phyloP scores from a whole-genome alignment of 257 asterid genomes.

The Henckelia pumila region DNA sequence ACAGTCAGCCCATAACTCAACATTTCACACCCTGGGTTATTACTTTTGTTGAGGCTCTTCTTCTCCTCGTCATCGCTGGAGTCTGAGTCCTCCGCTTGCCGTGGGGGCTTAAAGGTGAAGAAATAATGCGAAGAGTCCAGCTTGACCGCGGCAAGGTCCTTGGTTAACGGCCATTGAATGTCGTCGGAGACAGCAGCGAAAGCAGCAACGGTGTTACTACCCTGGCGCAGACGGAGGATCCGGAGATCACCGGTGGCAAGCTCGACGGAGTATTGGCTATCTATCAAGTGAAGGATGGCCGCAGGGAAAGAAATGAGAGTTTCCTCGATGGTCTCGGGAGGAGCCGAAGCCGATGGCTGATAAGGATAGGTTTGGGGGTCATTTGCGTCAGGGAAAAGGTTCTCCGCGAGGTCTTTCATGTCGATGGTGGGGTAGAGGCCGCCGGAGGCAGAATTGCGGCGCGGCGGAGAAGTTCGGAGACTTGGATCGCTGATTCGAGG shows the following conservation, averaged over 20 bases:
- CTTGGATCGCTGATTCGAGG: slow-evolving; percentile 46
- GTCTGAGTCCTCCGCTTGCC: slow-evolving; percentile 28
- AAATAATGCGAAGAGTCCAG: slow-evolving; percentile 82
- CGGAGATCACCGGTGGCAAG: slow-evolving; percentile 80
- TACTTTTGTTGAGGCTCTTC: slow-evolving; percentile 12
- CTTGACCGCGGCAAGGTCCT: slow-evolving; percentile 74
- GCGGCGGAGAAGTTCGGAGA: slow-evolving; percentile 31
- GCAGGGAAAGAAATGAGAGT: slow-evolving; percentile 57
- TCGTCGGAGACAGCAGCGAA: slow-evolving; percentile 64
- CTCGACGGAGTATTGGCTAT: slow-evolving; percentile 78
- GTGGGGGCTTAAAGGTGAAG: slow-evolving; percentile 61
- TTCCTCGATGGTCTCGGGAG: slow-evolving; percentile 53
- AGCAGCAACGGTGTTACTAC: slow-evolving; percentile 53
- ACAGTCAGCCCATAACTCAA: slow-evolving; percentile 81
- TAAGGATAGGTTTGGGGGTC: slow-evolving; percentile 8
- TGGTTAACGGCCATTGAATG: slow-evolving; percentile 80
- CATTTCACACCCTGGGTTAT: slow-evolving; percentile 33
- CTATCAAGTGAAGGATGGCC: slow-evolving; percentile 80
- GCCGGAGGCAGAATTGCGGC: slow-evolving; percentile 30
- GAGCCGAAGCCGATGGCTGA: slow-evolving; percentile 72
- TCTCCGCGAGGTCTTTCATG: slow-evolving; percentile 38
- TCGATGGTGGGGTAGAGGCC: slow-evolving; percentile 59
- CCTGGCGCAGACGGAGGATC: slow-evolving; percentile 56
- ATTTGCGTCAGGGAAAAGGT: slow-evolving; percentile 40
- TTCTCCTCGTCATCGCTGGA: slow-evolving; percentile 43